phyloP scores from a whole-genome alignment of 768 basidiomycete genomes.

The Thelephora aurantiotincta region DNA sequence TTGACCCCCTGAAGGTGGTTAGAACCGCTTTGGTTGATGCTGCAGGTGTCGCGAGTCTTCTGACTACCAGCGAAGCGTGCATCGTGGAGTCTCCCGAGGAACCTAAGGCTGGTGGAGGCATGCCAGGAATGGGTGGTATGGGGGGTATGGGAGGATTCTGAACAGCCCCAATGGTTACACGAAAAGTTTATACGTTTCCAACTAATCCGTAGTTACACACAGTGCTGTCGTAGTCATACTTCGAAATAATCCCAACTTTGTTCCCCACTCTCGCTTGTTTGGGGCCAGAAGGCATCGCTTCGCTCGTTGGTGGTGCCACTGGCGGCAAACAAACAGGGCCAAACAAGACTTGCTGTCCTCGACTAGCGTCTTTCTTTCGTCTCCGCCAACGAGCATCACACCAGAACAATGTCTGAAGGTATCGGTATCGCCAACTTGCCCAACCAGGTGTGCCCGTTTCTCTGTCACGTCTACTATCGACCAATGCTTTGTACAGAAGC shows the following conservation, averaged over 20 bases:
- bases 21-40: conserved; percentile 89
- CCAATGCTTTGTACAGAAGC: conserved; percentile 43
- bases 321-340: too few relatives aligned
- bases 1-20: conserved; percentile 94
- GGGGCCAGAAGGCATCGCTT: too few relatives aligned
- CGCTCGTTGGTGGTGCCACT: too few relatives aligned
- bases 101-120: conserved; percentile 35
- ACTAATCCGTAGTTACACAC: too few relatives aligned
- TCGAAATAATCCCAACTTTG: too few relatives aligned
- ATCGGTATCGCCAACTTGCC: conserved; percentile 95
- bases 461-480: conserved; percentile 7
- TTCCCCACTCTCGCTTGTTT: too few relatives aligned
- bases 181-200: too few relatives aligned
- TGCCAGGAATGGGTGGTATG: conserved; percentile 53
- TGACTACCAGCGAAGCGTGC: conserved; percentile 88
- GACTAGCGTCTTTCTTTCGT: too few relatives aligned
- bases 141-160: conserved; percentile 39
- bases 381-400: too few relatives aligned
- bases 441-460: conserved; percentile 64
- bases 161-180: conserved; percentile 1
- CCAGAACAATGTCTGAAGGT: conserved; percentile 36
- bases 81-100: conserved; percentile 87
- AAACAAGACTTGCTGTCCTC: too few relatives aligned
- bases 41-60: conserved; percentile 79
- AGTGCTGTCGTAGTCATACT: too few relatives aligned